These are phyloP conservation scores for Talaromyces albobiverticillius DNA, from an alignment of 2,329 filamentous ascomycete genomes.

Conservation along the genomic window DNA sequence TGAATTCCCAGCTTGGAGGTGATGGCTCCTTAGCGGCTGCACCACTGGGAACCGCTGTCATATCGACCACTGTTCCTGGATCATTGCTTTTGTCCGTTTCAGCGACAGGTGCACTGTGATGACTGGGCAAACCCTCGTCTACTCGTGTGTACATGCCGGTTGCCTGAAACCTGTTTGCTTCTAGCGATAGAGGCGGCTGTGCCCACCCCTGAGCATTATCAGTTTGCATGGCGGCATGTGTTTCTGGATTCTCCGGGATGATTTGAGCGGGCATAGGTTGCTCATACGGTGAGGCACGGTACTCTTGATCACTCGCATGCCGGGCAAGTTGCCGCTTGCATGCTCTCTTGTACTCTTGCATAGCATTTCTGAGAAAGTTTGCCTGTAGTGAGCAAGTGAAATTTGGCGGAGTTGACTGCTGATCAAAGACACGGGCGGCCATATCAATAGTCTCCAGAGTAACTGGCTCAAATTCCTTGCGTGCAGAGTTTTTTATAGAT, in stretches of 20 bases:
- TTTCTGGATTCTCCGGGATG: not conserved
- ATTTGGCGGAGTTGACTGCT: slow-evolving; percentile 1
- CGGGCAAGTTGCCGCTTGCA: not conserved
- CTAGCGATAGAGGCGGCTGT: not conserved
- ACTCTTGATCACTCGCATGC: not conserved
- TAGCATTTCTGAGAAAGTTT: not conserved
- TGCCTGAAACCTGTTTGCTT: not conserved
- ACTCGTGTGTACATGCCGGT: not conserved
- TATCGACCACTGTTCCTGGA: not conserved
- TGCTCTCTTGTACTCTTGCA: not conserved
- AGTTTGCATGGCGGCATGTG: not conserved
- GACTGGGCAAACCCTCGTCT: not conserved
- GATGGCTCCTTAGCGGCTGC: not conserved
- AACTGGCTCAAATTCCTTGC: not conserved
- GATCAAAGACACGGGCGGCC: not conserved
- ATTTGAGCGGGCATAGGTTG: not conserved
- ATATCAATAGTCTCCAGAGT: slow-evolving; percentile 1
- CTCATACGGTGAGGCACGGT: not conserved
- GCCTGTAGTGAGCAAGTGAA: slow-evolving; percentile 4
- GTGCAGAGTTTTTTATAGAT: not conserved
- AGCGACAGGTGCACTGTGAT: not conserved
- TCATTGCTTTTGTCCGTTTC: too few species aligned
- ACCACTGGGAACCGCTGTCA: not conserved
- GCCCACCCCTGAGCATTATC: not conserved
- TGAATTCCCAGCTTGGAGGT: not conserved